Conservation (phyloP, 768 basidiomycete genomes). For the Mycena maculata region DNA sequence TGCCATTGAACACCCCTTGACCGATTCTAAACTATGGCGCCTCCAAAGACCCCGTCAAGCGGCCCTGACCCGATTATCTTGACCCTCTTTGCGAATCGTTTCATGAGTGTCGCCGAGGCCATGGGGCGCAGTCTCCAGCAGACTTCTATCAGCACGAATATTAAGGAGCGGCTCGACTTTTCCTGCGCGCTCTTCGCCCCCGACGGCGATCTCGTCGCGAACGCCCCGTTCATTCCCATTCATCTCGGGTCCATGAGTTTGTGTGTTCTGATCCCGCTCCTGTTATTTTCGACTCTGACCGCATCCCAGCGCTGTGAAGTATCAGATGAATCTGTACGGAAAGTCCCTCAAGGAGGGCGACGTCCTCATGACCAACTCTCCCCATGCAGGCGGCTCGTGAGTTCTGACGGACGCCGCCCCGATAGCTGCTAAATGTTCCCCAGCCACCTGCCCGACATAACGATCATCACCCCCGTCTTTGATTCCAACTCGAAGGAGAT, state of each 20-base stretch:
- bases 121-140: slow-evolving; percentile 94
- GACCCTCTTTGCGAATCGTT: slow-evolving; percentile 94
- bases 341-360: slow-evolving; percentile 86
- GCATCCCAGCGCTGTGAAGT: slow-evolving; percentile 75
- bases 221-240: slow-evolving; percentile 92
- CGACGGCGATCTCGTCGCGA: slow-evolving; percentile 94
- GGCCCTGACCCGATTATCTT: slow-evolving; percentile 88
- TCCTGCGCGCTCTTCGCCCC: slow-evolving; percentile 95
- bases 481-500: slow-evolving; percentile 71
- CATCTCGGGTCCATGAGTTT: slow-evolving; percentile 93
- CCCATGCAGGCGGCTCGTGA: slow-evolving; percentile 88
- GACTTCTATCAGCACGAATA: slow-evolving; percentile 93
- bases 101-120: slow-evolving; percentile 97
- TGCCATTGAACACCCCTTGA: slow-evolving; percentile 49
- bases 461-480: slow-evolving; percentile 95
- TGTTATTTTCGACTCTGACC: slow-evolving; percentile 1
- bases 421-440: not conserved
- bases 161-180: slow-evolving; percentile 95
- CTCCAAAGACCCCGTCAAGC: slow-evolving; percentile 40
- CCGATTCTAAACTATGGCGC: slow-evolving; percentile 40
- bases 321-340: slow-evolving; percentile 85
- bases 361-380: slow-evolving; percentile 93
- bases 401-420: slow-evolving; percentile 43
- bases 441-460: slow-evolving; percentile 85
- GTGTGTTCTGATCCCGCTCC: slow-evolving; percentile 55